Evolutionary conservation across 2,329 filamentous ascomycete species (phyloP).

Genomic region (Cercospora sojina): DNA sequence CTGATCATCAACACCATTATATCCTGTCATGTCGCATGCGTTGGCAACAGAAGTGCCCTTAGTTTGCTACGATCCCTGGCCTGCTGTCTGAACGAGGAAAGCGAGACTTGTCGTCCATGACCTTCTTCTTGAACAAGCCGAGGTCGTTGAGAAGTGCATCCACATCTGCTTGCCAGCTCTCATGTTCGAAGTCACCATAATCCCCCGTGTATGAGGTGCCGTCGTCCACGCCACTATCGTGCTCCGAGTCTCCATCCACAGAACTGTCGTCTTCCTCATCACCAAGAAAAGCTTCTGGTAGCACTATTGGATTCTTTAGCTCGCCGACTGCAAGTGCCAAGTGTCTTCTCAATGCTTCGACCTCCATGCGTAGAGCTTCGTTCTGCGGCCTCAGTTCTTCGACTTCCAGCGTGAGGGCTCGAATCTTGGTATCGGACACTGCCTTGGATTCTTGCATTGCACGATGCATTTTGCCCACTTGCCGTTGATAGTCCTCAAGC

Average conservation of each 20-base stretch:
- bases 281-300: slow-evolving; percentile 43
- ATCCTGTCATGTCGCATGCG: not conserved
- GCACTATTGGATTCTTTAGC: slow-evolving; percentile 85
- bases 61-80: not conserved
- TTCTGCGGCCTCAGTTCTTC: slow-evolving; percentile 50
- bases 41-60: not conserved
- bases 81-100: slow-evolving; percentile 45
- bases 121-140: slow-evolving; percentile 77
- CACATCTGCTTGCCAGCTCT: slow-evolving; percentile 72
- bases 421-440: slow-evolving; percentile 91
- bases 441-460: slow-evolving; percentile 93
- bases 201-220: slow-evolving; percentile 50
- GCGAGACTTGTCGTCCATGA: slow-evolving; percentile 74
- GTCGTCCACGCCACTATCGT: slow-evolving; percentile 57
- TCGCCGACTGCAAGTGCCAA: slow-evolving; percentile 81
- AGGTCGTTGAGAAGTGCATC: slow-evolving; percentile 79
- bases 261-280: slow-evolving; percentile 32
- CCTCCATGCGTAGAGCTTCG: slow-evolving; percentile 65
- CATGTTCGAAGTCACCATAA: slow-evolving; percentile 40
- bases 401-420: slow-evolving; percentile 63
- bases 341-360: slow-evolving; percentile 83
- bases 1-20: not conserved
- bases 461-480: slow-evolving; percentile 85
- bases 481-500: slow-evolving; percentile 90
- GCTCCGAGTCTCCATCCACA: slow-evolving; percentile 55